Evolutionary conservation across 2,329 filamentous ascomycete species (phyloP), one percentile per base, ranked within the genome.

Genomic region (Paecilomyces dactylethromorphus): DNA sequence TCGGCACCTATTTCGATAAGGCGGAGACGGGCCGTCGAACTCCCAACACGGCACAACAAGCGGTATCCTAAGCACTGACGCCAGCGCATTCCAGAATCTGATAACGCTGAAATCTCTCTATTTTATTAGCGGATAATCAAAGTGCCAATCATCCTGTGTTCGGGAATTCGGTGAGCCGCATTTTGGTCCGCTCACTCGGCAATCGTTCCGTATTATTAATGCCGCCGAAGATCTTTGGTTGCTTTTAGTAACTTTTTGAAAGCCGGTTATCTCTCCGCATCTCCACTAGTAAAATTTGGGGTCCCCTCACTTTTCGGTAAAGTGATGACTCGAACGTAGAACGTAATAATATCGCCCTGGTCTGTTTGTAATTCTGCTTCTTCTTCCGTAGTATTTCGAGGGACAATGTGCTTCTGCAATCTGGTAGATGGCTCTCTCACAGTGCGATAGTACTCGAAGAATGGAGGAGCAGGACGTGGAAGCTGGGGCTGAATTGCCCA

Each of bases 141-240:
- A 5, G 5, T 26, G 24, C 26, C 4, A n/a, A n/a, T n/a, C n/a
- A n/a, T 39, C 21, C n/a, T 45, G 2, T 45, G 39, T 18, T 45
- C n/a, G 39, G 39, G 18, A n/a, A 45, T 8, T 45, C 39, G 39
- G 39, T 45, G 39, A 45, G 18, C 39, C n/a, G 39, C 39, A 45
- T 45, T 45, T 45, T 10, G 39, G 39, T 7, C n/a, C n/a, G 39
- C 18, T 45, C 15, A 35, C 10, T 54, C 7, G 53, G 33, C 26
- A 29, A 58, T 39, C 18, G 11, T 53, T 18, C 22, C 22, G 31
- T 56, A 39, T 35, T 15, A 49, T 60, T 54, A 58, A 61, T 58
- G 54, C 59, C 51, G 57, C n/a, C 57, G 59, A 59, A 58, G 59
- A 55, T 61, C 57, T 56, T 53, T 53, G 56, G 58, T 53, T 53